Conservation (phyloP, 192 early-diverging fungal genomes). For the Coemansia guatemalensis region DNA sequence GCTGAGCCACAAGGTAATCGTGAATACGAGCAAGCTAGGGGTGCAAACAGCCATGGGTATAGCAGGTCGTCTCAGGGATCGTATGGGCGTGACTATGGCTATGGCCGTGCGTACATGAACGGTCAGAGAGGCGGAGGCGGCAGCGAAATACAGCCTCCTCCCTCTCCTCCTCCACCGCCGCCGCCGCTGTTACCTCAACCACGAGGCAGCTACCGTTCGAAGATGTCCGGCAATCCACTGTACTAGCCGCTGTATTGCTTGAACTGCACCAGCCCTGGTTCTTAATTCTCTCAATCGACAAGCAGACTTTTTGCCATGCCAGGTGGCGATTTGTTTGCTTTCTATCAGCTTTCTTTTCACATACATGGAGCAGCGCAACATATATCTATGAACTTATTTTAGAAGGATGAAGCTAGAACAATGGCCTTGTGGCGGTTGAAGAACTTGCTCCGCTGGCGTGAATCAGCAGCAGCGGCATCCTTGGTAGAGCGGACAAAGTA, state of each 20-base stretch:
- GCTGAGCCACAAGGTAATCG: slow-evolving; percentile 4
- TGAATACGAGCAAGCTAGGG: slow-evolving; percentile 10
- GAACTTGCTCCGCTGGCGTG: slow-evolving; percentile 39
- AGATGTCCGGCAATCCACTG: background rate
- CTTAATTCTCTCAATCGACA: background rate
- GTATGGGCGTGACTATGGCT: slow-evolving; percentile 5
- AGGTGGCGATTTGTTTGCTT: background rate
- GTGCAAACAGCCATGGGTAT: slow-evolving; percentile 3
- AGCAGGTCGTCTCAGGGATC: slow-evolving; percentile 17
- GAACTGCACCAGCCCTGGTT: background rate
- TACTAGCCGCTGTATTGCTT: background rate
- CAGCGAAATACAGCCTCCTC: background rate
- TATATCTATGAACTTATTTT: background rate
- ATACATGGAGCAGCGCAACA: background rate
- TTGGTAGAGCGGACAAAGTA: background rate
- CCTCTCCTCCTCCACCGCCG: background rate
- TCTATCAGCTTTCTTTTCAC: slow-evolving; percentile 3
- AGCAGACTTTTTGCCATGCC: background rate
- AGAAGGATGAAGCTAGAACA: slow-evolving; percentile 17
- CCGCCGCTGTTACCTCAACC: background rate
- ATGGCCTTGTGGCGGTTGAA: slow-evolving; percentile 25
- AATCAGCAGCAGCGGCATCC: background rate
- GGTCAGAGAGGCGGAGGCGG: slow-evolving; percentile 1
- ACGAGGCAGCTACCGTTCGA: slow-evolving; percentile 7
- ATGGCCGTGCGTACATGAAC: slow-evolving; percentile 4